phyloP scores from a whole-genome alignment of 1,284 basidiomycete species.

The Sporisorium graminicola region DNA sequence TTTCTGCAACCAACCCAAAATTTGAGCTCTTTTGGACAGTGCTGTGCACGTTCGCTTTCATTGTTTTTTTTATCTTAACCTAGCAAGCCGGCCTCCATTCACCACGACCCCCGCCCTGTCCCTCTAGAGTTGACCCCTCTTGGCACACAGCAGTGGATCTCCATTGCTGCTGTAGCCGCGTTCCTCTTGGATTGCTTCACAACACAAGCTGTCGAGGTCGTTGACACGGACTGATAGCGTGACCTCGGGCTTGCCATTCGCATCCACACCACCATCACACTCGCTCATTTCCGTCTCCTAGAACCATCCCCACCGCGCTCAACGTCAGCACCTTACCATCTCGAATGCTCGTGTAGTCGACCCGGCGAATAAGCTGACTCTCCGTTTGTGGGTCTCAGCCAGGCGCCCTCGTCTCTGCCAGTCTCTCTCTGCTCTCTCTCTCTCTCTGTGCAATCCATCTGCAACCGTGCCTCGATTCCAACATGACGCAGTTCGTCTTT shows the following conservation, averaged over 20 bases:
- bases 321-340: neutral
- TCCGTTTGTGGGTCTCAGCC: neutral
- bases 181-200: neutral
- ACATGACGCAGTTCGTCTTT: constrained; percentile 45
- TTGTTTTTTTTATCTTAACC: no score
- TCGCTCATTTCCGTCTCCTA: neutral
- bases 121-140: neutral
- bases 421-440: no score
- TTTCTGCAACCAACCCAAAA: neutral
- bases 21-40: neutral
- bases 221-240: neutral
- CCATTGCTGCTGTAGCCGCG: no score
- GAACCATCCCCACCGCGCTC: neutral
- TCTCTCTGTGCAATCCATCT: neutral
- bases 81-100: neutral
- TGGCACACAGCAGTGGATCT: no score
- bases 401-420: neutral
- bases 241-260: neutral
- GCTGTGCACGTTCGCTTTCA: constrained; percentile 1
- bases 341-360: neutral
- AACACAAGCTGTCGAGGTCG: neutral
- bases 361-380: neutral
- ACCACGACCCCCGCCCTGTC: neutral
- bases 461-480: neutral
- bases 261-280: neutral